A percentile compares a stretch with the other conserved stretches of the same genome.
Evolutionary conservation across 192 early-diverging fungal species (phyloP).

Genomic region (Backusella sp.): DNA sequence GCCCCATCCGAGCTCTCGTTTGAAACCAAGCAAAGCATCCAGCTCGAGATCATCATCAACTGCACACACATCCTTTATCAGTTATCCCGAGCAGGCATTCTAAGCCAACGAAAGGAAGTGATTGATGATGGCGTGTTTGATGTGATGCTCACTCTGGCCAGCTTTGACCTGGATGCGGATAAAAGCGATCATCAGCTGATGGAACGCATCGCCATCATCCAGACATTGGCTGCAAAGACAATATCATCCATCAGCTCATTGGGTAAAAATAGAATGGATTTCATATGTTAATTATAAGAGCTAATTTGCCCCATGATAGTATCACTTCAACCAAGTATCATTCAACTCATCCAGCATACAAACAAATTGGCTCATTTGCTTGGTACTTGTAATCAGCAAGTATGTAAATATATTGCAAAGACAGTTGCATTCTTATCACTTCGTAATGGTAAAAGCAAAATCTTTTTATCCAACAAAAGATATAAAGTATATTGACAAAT

Average conservation of each 20-base stretch:
- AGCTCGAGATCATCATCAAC: constrained; percentile 13
- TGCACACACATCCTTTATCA: constrained; percentile 16
- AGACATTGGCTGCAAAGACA: constrained; percentile 8
- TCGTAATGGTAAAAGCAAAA: constrained; percentile 50
- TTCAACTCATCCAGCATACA: constrained; percentile 41
- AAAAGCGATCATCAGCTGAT: neutral
- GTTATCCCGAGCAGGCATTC: constrained; percentile 15
- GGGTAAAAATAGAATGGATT: neutral
- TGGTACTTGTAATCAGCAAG: constrained; percentile 41
- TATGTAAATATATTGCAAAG: constrained; percentile 55
- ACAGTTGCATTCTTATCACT: constrained; percentile 56
- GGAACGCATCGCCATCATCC: neutral
- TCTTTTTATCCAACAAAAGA: no score
- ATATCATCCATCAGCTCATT: constrained; percentile 14
- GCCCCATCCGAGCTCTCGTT: neutral
- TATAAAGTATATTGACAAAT: neutral
- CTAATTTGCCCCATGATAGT: constrained; percentile 14
- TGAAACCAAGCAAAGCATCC: constrained; percentile 1
- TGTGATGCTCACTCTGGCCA: neutral
- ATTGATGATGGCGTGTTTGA: constrained; percentile 10
- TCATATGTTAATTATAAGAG: neutral
- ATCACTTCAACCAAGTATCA: constrained; percentile 49
- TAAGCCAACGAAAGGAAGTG: constrained; percentile 17
- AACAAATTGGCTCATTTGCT: constrained; percentile 41
- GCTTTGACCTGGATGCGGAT: neutral